Evolutionary conservation across 2,329 filamentous ascomycete genomes (phyloP), one percentile per base, ranked within the genome.

Genomic region (Monosporascus sp.): DNA sequence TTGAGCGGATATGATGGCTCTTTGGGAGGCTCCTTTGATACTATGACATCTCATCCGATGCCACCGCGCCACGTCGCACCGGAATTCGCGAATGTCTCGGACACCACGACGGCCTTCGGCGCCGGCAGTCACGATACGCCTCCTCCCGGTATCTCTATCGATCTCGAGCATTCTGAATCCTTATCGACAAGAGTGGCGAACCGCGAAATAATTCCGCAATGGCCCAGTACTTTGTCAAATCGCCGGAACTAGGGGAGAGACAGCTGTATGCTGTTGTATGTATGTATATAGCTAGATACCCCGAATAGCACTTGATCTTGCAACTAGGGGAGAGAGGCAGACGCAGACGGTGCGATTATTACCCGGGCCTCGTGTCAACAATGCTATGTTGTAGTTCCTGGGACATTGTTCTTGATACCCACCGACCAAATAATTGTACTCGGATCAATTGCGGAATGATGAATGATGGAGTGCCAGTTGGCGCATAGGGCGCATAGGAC

Each of bases 31-130:
- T 19, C 36, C 7, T 52, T 49, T 20, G 46, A 43, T 11, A 43
- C 40, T 22, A 19, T 20, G 8, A 11, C n/a, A 20, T 40, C 19
- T 40, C 37, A 40, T 49, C 5, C 45, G n/a, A 49, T 47, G 26
- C 37, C 43, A 34, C 19, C 24, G 17, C 52, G 49, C 3, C 55
- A 57, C 14, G 9, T 36, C 17, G 14, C 48, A 3, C 8, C 38
- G 3, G 55, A 54, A 8, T 59, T 54, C 41, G 24, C 24, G 20
- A 38, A 51, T 45, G 9, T 56, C 14, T 27, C 57, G 5, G 55
- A 57, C 4, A 2, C 40, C 9, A 22, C 40, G 14, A 20, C 40
- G 20, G 40, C 40, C 8, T 43, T 43, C 20, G 40, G 17, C n/a
- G n/a, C 40, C n/a, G 40, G n/a, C 20, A 43, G 40, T 20, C 40